phyloP scores from a whole-genome alignment of 2,329 filamentous ascomycete genomes.

The Talaromyces sp. region DNA sequence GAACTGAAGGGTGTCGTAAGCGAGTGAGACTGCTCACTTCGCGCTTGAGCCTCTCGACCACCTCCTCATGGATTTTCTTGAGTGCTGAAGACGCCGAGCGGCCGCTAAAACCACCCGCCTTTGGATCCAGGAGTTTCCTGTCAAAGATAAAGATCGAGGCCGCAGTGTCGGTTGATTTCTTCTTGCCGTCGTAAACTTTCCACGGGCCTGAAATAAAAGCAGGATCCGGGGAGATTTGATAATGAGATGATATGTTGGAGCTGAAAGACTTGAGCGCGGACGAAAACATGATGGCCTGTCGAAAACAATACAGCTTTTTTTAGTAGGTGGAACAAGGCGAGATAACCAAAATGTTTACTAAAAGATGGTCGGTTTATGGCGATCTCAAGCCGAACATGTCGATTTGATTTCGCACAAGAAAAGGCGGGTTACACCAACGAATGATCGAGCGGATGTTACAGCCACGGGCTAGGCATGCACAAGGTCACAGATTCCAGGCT shows the following conservation, averaged over 20 bases:
- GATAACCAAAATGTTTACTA: background rate
- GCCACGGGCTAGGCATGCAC: background rate
- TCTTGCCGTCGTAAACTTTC: slow-evolving; percentile 97
- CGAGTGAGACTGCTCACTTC: slow-evolving; percentile 86
- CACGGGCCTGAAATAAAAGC: slow-evolving; percentile 84
- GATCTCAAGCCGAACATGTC: background rate
- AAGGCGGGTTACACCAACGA: background rate
- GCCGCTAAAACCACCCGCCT: slow-evolving; percentile 56
- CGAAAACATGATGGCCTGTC: slow-evolving; percentile 68
- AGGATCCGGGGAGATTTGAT: slow-evolving; percentile 70
- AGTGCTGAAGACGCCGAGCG: slow-evolving; percentile 62
- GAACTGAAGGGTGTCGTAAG: slow-evolving; percentile 81
- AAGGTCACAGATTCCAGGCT: background rate
- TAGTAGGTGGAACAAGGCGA: background rate
- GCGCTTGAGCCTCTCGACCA: slow-evolving; percentile 83
- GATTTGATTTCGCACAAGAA: background rate
- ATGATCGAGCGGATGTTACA: background rate
- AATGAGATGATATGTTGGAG: slow-evolving; percentile 89
- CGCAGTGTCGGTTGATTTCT: slow-evolving; percentile 84
- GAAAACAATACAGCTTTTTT: background rate
- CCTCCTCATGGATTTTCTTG: slow-evolving; percentile 81
- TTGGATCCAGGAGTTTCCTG: slow-evolving; percentile 72
- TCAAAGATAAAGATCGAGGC: slow-evolving; percentile 96
- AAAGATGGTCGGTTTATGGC: background rate
- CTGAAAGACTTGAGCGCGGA: slow-evolving; percentile 90